Evolutionary conservation across 2,329 filamentous ascomycete genomes (phyloP), one percentile per base, ranked within the genome.

Genomic region (Colletotrichum liaoningense): DNA sequence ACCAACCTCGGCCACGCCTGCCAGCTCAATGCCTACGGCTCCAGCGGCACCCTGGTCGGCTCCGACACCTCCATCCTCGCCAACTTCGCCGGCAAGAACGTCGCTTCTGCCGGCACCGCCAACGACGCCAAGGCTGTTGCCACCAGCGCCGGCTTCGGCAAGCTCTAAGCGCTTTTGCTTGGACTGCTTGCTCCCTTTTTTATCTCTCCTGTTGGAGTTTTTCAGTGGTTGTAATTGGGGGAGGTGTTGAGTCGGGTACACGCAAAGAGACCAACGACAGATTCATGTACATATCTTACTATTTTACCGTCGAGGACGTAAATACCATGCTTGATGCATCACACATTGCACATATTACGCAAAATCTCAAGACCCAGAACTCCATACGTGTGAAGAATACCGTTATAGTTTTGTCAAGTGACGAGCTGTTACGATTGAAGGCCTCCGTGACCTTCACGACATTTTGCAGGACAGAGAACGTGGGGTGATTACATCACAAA

Each of bases 1-100:
- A 69, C 81, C 22, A 79, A 80, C 72, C 83, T 91, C 3, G 88
- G 88, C 73, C 87, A 83, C 73, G 79, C 76, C 63, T 91, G 89
- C 80, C 78, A 87, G 81, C 16, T 83, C 67, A 91, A 91, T 80
- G 83, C 83, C 52, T 87, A 84, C 75, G 83, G 83, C 59, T 80
- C 76, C 78, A 84, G 83, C 5, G 83, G 83, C 24, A 78, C 78
- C 46, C 81, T 87, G 67, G 75, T 66, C 54, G 80, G 83, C 67
- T 77, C 81, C n/a, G 86, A 88, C 77, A 84, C 85, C 12, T 80
- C 78, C 63, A 87, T 91, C 81, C 78, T 91, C 60, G 63, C 76
- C 69, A 83, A 86, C 77, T 90, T 72, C 24, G 16, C 62, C n/a
- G 72, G 72, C 38, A 74, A 74, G 72, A 74, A 72, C 56, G 79